Evolutionary conservation across 805 yeast species (phyloP).

Genomic region (Kluyveromyces starmeri): DNA sequence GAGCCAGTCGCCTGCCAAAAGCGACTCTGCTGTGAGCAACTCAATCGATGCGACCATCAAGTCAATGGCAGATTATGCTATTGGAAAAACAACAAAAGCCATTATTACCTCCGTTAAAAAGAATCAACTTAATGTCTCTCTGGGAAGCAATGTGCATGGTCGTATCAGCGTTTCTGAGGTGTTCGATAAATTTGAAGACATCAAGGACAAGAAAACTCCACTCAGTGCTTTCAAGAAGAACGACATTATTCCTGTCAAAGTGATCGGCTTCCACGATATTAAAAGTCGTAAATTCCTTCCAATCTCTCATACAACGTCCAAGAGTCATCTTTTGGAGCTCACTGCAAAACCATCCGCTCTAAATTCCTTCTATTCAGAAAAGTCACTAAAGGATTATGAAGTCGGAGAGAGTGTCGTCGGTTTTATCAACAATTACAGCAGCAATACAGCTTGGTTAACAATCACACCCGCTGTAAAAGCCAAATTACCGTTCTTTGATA

Average conservation of each 20-base stretch:
- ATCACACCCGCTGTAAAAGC: slow-evolving; percentile 64
- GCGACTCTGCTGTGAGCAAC: slow-evolving; percentile 32
- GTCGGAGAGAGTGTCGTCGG: slow-evolving; percentile 46
- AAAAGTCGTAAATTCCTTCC: slow-evolving; percentile 61
- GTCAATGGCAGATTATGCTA: slow-evolving; percentile 39
- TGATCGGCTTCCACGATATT: slow-evolving; percentile 71
- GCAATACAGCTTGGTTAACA: slow-evolving; percentile 58
- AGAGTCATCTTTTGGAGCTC: slow-evolving; percentile 55
- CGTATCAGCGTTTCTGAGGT: slow-evolving; percentile 70
- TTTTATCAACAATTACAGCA: slow-evolving; percentile 55
- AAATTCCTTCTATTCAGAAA: slow-evolving; percentile 19
- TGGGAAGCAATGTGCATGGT: slow-evolving; percentile 74
- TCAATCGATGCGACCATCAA: slow-evolving; percentile 53
- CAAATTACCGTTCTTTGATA: slow-evolving; percentile 53
- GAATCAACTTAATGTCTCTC: slow-evolving; percentile 62
- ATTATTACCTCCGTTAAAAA: slow-evolving; percentile 53
- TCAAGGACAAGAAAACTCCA: slow-evolving; percentile 51
- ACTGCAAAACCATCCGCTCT: slow-evolving; percentile 41
- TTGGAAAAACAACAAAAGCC: slow-evolving; percentile 58
- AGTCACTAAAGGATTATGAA: slow-evolving; percentile 35
- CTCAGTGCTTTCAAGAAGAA: slow-evolving; percentile 51
- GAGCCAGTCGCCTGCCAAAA: slow-evolving; percentile 9
- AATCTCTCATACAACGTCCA: slow-evolving; percentile 47
- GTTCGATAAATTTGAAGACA: slow-evolving; percentile 44
- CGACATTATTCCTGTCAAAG: slow-evolving; percentile 47